Conservation (phyloP, 441 rosid species). For the Arabidopsis hybrid region DNA sequence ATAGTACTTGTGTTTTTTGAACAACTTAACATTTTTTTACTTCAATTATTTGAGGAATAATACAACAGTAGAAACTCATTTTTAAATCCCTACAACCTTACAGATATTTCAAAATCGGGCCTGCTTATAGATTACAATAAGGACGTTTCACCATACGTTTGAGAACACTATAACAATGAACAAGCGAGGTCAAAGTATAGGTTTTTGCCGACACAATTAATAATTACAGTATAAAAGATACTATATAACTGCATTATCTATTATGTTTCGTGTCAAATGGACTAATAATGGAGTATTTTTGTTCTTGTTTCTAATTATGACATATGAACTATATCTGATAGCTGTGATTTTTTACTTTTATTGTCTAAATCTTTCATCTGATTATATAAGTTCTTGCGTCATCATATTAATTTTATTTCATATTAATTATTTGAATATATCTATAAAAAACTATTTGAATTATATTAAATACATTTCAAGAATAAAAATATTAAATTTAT, state of each 20-base stretch:
- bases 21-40: background rate
- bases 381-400: background rate
- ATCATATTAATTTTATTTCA: background rate
- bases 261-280: background rate
- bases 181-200: background rate
- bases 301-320: background rate
- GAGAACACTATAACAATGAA: background rate
- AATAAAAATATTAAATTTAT: background rate
- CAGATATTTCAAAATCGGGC: background rate
- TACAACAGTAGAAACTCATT: background rate
- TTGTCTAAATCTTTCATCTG: background rate
- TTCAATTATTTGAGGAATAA: background rate
- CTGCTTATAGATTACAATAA: background rate
- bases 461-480: background rate
- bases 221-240: background rate
- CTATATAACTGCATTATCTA: background rate
- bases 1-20: background rate
- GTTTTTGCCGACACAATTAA: conserved; percentile 7
- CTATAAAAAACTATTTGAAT: background rate
- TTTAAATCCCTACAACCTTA: background rate
- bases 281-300: background rate
- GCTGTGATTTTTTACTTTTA: background rate
- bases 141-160: background rate
- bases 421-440: background rate
- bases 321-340: background rate